Conservation (phyloP, 2,329 filamentous ascomycete genomes). For the Cryphonectria nitschkei region DNA sequence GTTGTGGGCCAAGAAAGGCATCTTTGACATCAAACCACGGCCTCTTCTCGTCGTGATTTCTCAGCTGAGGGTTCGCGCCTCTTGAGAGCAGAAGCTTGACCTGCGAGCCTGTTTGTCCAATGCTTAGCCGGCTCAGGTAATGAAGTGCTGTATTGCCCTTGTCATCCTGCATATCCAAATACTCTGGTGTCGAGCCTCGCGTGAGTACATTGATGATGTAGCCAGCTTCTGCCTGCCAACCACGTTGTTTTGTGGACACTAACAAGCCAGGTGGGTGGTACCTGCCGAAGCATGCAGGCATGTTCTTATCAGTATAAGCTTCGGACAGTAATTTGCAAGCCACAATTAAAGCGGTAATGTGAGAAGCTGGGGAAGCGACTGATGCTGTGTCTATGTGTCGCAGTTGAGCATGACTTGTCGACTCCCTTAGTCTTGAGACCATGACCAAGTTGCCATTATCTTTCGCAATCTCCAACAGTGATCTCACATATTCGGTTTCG, state of each 20-base stretch:
- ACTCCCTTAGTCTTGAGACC: background rate
- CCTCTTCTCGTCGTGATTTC: background rate
- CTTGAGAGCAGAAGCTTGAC: background rate
- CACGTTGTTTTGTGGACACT: background rate
- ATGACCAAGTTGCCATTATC: background rate
- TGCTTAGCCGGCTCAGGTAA: background rate
- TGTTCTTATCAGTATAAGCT: background rate
- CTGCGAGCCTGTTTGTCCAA: no score
- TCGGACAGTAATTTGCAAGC: background rate
- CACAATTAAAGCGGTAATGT: background rate
- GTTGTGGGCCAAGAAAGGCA: background rate
- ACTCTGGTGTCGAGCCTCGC: background rate
- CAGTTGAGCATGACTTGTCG: background rate
- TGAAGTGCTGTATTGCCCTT: background rate
- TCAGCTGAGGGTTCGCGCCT: background rate
- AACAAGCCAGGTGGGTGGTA: background rate
- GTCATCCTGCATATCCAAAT: background rate
- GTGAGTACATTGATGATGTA: background rate
- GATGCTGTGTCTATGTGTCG: background rate
- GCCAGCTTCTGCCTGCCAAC: background rate
- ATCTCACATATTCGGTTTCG: background rate
- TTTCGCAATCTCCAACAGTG: background rate
- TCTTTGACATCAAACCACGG: background rate
- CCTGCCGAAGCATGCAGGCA: background rate
- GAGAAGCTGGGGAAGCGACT: no score